Evolutionary conservation across 805 yeast species (phyloP).

Genomic region (Candida andamanensis): DNA sequence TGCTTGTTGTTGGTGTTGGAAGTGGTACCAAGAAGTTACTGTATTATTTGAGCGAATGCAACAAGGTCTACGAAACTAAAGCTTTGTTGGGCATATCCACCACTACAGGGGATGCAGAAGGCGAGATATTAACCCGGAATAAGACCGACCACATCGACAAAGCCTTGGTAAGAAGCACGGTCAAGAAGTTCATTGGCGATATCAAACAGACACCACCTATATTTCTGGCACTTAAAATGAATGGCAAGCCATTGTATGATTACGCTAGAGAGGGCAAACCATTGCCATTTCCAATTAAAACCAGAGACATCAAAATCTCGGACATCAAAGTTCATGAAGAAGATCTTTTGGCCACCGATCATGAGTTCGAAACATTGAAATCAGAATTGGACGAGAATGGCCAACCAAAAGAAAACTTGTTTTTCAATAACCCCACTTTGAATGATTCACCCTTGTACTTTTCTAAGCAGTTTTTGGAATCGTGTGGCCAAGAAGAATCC

Average conservation of each 20-base stretch:
- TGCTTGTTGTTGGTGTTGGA: slow-evolving; percentile 88
- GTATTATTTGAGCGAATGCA: slow-evolving; percentile 65
- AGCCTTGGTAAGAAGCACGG: slow-evolving; percentile 45
- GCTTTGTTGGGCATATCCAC: slow-evolving; percentile 89
- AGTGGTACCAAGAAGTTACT: slow-evolving; percentile 80
- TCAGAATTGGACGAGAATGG: slow-evolving; percentile 48
- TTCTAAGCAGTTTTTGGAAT: slow-evolving; percentile 49
- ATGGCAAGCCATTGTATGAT: slow-evolving; percentile 90
- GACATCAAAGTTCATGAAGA: slow-evolving; percentile 47
- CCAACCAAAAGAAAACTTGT: slow-evolving; percentile 37
- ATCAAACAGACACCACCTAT: slow-evolving; percentile 91
- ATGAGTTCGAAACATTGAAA: slow-evolving; percentile 43
- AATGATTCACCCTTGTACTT: slow-evolving; percentile 59
- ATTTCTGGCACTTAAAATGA: slow-evolving; percentile 88
- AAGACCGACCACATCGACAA: slow-evolving; percentile 52
- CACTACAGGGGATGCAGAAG: slow-evolving; percentile 91
- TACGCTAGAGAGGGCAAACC: slow-evolving; percentile 88
- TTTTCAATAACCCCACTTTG: slow-evolving; percentile 49
- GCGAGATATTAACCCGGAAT: slow-evolving; percentile 63
- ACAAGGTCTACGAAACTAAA: slow-evolving; percentile 74
- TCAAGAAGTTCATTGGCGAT: slow-evolving; percentile 70
- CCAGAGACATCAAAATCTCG: slow-evolving; percentile 62
- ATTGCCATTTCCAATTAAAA: slow-evolving; percentile 75
- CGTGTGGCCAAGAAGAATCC: slow-evolving; percentile 37
- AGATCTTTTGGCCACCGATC: slow-evolving; percentile 52